Percentiles rank a stretch among this genome's conserved stretches.
Conservation (phyloP, 2,329 filamentous ascomycete species). For the Beauveria scarabaeidicola region DNA sequence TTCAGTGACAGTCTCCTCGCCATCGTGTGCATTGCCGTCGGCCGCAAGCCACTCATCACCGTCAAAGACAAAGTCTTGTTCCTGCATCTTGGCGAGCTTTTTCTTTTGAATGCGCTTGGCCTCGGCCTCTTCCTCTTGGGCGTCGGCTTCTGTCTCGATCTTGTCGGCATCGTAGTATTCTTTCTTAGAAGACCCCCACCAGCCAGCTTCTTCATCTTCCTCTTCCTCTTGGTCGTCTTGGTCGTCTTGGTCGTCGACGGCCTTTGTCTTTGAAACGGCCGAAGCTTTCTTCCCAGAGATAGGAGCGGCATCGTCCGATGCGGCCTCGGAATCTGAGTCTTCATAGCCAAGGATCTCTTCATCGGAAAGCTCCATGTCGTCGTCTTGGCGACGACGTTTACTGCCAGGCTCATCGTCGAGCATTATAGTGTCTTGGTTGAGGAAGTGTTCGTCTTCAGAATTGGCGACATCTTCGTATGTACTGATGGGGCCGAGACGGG, state of each 20-base stretch:
- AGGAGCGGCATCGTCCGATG: conserved; percentile 38
- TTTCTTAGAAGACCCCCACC: conserved; percentile 80
- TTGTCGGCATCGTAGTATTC: conserved; percentile 90
- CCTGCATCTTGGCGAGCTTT: conserved; percentile 79
- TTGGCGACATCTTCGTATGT: conserved; percentile 81
- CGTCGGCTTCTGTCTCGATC: conserved; percentile 56
- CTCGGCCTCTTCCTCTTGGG: conserved; percentile 85
- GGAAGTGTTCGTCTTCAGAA: conserved; percentile 88
- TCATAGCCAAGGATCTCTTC: conserved; percentile 50
- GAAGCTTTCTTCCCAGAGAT: conserved; percentile 17
- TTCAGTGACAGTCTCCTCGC: conserved; percentile 65
- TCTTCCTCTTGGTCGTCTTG: conserved; percentile 42
- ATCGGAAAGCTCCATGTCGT: conserved; percentile 56
- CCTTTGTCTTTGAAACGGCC: conserved; percentile 18
- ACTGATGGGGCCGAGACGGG: conserved; percentile 51
- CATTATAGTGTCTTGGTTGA: conserved; percentile 76
- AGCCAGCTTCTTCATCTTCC: conserved; percentile 51
- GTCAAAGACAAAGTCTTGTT: conserved; percentile 89
- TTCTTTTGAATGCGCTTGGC: conserved; percentile 84
- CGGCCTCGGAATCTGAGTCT: conserved; percentile 30
- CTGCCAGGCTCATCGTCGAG: conserved; percentile 72
- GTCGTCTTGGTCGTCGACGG: conserved; percentile 41
- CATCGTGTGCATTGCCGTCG: conserved; percentile 40
- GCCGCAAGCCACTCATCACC: conserved; percentile 72
- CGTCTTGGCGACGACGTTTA: conserved; percentile 66